These are phyloP conservation scores for Artemisia annua DNA, from an alignment of 129 eudicot species.

Conservation along the genomic window DNA sequence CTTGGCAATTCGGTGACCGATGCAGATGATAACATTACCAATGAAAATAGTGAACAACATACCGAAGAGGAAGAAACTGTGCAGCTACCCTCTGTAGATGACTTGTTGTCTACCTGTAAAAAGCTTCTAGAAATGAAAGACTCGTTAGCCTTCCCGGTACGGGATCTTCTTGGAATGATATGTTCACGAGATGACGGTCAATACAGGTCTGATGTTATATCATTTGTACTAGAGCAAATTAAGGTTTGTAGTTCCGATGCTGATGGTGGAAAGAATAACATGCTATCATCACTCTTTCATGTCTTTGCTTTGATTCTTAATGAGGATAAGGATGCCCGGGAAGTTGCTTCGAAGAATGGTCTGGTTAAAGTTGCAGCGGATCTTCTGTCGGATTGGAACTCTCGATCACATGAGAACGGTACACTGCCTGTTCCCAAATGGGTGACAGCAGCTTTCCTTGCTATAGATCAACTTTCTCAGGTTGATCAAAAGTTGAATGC, in stretches of 20 bases:
- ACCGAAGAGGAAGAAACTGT: constrained; percentile 79
- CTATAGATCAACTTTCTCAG: constrained; percentile 81
- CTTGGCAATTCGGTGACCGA: constrained; percentile 86
- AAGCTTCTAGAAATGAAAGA: constrained; percentile 79
- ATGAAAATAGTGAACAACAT: constrained; percentile 42
- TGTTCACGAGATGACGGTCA: constrained; percentile 91
- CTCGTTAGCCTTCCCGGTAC: constrained; percentile 83
- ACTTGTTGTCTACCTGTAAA: constrained; percentile 70
- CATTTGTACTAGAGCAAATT: constrained; percentile 77
- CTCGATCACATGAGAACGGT: constrained; percentile 37
- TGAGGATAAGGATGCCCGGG: constrained; percentile 82
- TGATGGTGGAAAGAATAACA: constrained; percentile 58
- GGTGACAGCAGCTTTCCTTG: constrained; percentile 94
- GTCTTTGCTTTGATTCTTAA: constrained; percentile 86
- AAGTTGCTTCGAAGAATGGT: constrained; percentile 73
- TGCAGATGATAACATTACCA: constrained; percentile 55
- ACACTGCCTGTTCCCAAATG: constrained; percentile 68
- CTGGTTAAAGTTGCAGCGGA: constrained; percentile 79
- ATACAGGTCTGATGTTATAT: constrained; percentile 61
- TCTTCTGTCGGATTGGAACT: constrained; percentile 64
- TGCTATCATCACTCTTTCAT: constrained; percentile 76
- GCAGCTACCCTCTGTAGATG: constrained; percentile 83
- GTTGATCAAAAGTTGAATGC: constrained; percentile 68
- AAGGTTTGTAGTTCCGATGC: constrained; percentile 54
- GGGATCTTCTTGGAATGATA: constrained; percentile 83